Base-by-base conservation (phyloP, 352 stramenopile genomes). In the Pythium aquatile region DNA sequence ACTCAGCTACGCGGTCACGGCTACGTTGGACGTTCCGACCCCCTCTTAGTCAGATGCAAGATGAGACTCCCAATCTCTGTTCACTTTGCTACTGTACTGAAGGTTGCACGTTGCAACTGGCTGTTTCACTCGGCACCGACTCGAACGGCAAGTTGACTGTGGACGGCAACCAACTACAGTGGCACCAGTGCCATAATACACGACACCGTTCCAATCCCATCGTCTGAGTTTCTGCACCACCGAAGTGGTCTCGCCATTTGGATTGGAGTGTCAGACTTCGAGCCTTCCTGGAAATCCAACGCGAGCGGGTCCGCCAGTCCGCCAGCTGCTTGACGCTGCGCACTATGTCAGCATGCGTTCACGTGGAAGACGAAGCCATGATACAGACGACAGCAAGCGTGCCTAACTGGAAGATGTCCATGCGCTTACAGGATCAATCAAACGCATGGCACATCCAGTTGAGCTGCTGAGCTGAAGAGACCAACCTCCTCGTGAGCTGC, bases 221-320 rank as follows among this genome's bases (percentile, higher is more conserved):
- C 32, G 8, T 9, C 5, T 35, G 32, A 35, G 32, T 35, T 47
- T 24, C 39, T 47, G 39, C 13, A 47, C 39, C 39, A 47, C 39
- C 39, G 39, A 47, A 47, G 39, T 47, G 35, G 13, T 49, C 2
- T 8, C 11, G 42, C 3, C 46, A 52, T 52, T 52, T 20, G 46
- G 32, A 52, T n/a, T 52, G 46, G 46, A 52, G 32, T 52, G 46
- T 7, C 20, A 24, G 20, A 0, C 20, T 24, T 24, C 20, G 20
- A 24, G 20, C 20, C 9, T 26, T 17, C 47, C 13, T n/a, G 58
- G 58, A 52, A 64, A 64, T 64, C 58, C 58, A 58, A 17, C 48
- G 28, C 48, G 58, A 64, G 58, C 58, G 58, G 58, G 58, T 52
- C 46, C 24, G 20, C 46, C 46, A 52, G 58, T 52, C 46, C 24